Evolutionary conservation across 208 protist genomes (phyloP).

Genomic region (Tritrichomonas foetus): DNA sequence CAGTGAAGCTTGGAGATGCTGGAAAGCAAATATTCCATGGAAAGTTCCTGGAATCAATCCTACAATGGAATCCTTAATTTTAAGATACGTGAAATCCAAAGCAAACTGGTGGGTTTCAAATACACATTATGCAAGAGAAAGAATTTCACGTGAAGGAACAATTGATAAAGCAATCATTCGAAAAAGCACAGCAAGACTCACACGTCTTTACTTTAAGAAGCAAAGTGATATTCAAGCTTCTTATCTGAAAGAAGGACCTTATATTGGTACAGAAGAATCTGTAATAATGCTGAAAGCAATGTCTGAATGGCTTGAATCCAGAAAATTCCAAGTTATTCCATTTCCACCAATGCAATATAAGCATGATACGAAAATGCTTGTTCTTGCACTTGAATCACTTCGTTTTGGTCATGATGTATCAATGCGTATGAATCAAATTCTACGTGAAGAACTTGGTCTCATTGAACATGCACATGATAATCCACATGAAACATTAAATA

Average conservation of each 20-base stretch:
- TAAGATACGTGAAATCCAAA: constrained; percentile 99
- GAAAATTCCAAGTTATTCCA: constrained; percentile 98
- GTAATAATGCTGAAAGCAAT: constrained; percentile 98
- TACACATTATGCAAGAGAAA: constrained; percentile 96
- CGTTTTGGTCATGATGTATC: constrained; percentile 98
- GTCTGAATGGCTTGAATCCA: constrained; percentile 96
- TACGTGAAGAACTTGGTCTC: constrained; percentile 97
- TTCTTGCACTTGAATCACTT: constrained; percentile 96
- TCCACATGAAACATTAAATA: constrained; percentile 93
- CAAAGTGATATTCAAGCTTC: constrained; percentile 96
- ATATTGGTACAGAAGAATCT: constrained; percentile 88
- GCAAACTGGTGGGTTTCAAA: constrained; percentile 99
- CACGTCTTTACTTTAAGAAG: constrained; percentile 98
- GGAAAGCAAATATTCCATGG: constrained; percentile 98
- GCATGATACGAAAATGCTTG: constrained; percentile 98
- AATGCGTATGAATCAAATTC: constrained; percentile 87
- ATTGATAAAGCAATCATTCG: constrained; percentile 99
- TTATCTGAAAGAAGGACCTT: constrained; percentile 96
- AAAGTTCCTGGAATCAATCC: constrained; percentile 82
- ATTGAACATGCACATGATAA: constrained; percentile 99
- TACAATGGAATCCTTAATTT: constrained; percentile 96
- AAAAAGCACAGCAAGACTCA: constrained; percentile 99
- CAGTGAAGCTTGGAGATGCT: constrained; percentile 96
- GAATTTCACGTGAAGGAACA: constrained; percentile 92
- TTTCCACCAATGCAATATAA: constrained; percentile 99